Conservation (phyloP, 208 protist genomes). For the Trypanosoma congolense region DNA sequence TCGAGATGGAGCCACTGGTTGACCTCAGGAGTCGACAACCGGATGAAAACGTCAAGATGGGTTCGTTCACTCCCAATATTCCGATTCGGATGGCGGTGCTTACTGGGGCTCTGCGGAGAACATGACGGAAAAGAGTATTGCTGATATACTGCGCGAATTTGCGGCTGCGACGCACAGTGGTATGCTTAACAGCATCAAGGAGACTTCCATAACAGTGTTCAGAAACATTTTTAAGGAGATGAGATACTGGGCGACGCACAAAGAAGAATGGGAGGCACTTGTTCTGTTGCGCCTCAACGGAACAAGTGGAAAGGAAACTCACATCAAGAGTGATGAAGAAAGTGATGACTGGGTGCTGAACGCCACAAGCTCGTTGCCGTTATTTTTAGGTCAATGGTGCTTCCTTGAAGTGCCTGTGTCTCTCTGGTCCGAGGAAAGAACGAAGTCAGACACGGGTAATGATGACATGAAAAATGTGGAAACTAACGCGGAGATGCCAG, state of each 20-base stretch:
- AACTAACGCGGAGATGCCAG: neutral
- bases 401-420: constrained; percentile 27
- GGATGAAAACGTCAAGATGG: too few relatives aligned
- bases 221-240: constrained; percentile 49
- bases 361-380: constrained; percentile 23
- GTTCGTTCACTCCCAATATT: too few relatives aligned
- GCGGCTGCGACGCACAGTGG: constrained; percentile 1
- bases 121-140: constrained; percentile 9
- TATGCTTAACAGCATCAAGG: neutral
- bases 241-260: constrained; percentile 40
- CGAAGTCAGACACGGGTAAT: neutral
- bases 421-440: neutral
- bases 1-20: constrained; percentile 11
- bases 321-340: neutral
- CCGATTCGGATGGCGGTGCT: too few relatives aligned
- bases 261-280: constrained; percentile 45
- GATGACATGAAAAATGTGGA: neutral
- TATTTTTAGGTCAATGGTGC: constrained; percentile 62
- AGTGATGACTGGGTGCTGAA: constrained; percentile 3
- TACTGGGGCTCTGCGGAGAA: neutral
- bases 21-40: neutral
- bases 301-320: neutral
- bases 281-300: constrained; percentile 22
- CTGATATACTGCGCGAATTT: constrained; percentile 17
- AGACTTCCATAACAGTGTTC: constrained; percentile 1